Evolutionary conservation across 345 rosid species (phyloP).

Genomic region (Excoecaria cochinchinensis): DNA sequence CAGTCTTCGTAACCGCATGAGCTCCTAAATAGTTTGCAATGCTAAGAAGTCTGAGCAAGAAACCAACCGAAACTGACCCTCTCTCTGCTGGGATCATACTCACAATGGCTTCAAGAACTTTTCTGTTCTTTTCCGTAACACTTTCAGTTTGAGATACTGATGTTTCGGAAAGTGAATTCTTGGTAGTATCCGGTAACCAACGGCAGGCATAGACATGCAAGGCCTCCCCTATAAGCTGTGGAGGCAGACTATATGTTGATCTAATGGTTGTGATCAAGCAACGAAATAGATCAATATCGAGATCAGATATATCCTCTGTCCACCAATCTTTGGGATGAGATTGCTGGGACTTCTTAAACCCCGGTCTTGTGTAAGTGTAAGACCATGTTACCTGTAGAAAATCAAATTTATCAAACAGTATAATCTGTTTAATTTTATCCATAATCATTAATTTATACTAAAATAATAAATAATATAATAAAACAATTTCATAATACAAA

Average conservation of each 20-base stretch:
- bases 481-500: no score
- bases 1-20: conserved; percentile 64
- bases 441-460: no score
- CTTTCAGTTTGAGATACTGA: conserved; percentile 49
- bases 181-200: conserved; percentile 74
- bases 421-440: no score
- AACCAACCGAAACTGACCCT: conserved; percentile 80
- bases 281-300: conserved; percentile 83
- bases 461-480: no score
- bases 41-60: conserved; percentile 80
- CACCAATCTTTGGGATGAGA: conserved; percentile 96
- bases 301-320: conserved; percentile 93
- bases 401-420: neutral
- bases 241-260: conserved; percentile 57
- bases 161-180: conserved; percentile 36
- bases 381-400: conserved; percentile 84
- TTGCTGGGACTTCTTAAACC: conserved; percentile 55
- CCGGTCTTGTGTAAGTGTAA: conserved; percentile 78
- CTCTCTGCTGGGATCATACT: conserved; percentile 79
- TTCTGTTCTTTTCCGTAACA: conserved; percentile 41
- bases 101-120: conserved; percentile 65
- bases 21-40: conserved; percentile 68
- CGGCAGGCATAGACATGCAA: conserved; percentile 88
- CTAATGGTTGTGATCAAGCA: conserved; percentile 64
- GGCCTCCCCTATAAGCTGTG: conserved; percentile 94